These are phyloP conservation scores for Trichoderma hamatum DNA, from an alignment of 2,329 filamentous ascomycete species.

Conservation along the genomic window DNA sequence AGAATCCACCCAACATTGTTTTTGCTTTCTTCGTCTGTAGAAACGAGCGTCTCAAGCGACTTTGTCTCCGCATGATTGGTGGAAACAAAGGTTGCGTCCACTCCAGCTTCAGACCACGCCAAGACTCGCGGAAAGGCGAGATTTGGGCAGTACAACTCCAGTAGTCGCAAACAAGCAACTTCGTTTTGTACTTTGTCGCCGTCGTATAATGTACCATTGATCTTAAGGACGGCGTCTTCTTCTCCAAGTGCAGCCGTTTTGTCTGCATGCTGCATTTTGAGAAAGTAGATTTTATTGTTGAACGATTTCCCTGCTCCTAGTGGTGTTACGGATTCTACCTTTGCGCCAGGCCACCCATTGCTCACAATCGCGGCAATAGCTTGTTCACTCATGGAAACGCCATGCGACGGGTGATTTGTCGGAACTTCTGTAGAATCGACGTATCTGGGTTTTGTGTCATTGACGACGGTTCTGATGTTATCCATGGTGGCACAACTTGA, in stretches of 20 bases:
- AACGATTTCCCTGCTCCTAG: conserved; percentile 30
- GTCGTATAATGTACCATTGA: conserved; percentile 32
- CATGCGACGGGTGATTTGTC: conserved; percentile 31
- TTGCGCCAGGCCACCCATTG: conserved; percentile 24
- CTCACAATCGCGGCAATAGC: conserved; percentile 27
- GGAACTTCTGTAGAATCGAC: conserved; percentile 17
- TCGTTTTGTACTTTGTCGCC: conserved; percentile 34
- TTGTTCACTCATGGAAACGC: conserved; percentile 27
- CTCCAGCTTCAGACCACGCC: conserved; percentile 29
- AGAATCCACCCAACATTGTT: neutral
- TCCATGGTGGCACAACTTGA: neutral
- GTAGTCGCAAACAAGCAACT: conserved; percentile 30
- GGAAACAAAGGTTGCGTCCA: neutral
- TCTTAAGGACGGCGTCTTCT: conserved; percentile 31
- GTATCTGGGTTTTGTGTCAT: neutral
- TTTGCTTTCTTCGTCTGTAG: neutral
- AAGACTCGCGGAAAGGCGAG: conserved; percentile 29
- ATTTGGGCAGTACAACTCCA: conserved; percentile 30
- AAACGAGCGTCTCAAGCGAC: neutral
- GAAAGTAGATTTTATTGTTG: conserved; percentile 34
- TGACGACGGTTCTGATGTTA: neutral
- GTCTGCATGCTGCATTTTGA: conserved; percentile 22
- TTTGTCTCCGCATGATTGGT: neutral
- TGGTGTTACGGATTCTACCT: conserved; percentile 22
- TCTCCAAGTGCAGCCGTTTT: neutral